phyloP scores from a whole-genome alignment of 768 basidiomycete genomes.

The Lactarius sanguifluus region DNA sequence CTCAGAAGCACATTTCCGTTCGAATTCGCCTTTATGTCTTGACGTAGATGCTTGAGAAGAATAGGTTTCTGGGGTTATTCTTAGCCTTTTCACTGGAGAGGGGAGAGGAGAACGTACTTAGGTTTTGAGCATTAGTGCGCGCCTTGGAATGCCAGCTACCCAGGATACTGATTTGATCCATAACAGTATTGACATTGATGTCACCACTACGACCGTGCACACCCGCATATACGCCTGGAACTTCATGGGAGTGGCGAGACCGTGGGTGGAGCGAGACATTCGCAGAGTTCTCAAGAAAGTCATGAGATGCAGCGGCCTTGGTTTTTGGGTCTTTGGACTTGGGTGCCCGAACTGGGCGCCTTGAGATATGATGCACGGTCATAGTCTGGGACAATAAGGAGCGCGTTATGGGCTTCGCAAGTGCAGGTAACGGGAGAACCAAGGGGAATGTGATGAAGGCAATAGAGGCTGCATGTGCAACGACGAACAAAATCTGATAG shows the following conservation, averaged over 20 bases:
- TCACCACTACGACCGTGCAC: constrained; percentile 22
- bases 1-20: constrained; percentile 40
- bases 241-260: background rate
- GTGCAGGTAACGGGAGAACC: constrained; percentile 27
- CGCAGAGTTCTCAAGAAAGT: background rate
- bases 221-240: background rate
- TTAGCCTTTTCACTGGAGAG: background rate
- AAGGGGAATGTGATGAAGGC: constrained; percentile 37
- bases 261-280: constrained; percentile 9
- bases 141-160: constrained; percentile 32
- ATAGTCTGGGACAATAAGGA: constrained; percentile 28
- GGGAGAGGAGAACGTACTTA: constrained; percentile 31
- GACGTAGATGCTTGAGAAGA: constrained; percentile 37
- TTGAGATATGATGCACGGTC: constrained; percentile 28
- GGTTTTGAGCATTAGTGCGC: constrained; percentile 30
- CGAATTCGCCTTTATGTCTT: constrained; percentile 39
- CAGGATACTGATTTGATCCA: constrained; percentile 33
- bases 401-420: constrained; percentile 35
- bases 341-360: constrained; percentile 24
- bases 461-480: constrained; percentile 43
- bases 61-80: constrained; percentile 12
- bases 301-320: constrained; percentile 1
- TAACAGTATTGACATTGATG: constrained; percentile 21
- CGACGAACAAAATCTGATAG: constrained; percentile 42
- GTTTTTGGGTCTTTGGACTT: constrained; percentile 18